Evolutionary conservation across 192 early-diverging fungal species (phyloP).

Genomic region (Coemansia sp.): DNA sequence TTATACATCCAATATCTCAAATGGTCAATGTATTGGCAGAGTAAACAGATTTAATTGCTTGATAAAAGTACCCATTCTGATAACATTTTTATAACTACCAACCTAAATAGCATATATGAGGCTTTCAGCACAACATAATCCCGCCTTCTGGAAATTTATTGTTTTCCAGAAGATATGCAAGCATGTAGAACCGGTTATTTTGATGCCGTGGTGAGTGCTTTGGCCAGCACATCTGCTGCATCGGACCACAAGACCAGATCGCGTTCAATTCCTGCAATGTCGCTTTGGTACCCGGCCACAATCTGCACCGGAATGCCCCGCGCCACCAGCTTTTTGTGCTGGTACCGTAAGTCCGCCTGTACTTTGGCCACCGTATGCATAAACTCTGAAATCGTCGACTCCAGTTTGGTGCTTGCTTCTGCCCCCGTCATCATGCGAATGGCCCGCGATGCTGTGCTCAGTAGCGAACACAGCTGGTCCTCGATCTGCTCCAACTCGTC

Average conservation of each 20-base stretch:
- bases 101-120: no score
- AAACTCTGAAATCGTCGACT: conserved; percentile 29
- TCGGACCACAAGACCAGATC: conserved; percentile 41
- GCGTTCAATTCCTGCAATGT: conserved; percentile 35
- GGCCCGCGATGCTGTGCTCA: conserved; percentile 28
- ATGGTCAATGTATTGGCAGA: no score
- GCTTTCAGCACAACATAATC: no score
- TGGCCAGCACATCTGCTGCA: conserved; percentile 33
- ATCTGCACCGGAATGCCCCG: conserved; percentile 27
- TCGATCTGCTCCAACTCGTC: conserved; percentile 42
- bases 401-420: conserved; percentile 8
- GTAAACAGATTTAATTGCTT: no score
- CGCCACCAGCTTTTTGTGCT: conserved; percentile 25
- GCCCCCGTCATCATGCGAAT: conserved; percentile 33
- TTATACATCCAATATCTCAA: no score
- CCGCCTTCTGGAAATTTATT: no score
- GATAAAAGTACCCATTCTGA: no score
- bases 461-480: conserved; percentile 32
- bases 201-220: background rate
- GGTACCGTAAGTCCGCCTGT: conserved; percentile 27
- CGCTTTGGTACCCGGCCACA: conserved; percentile 25
- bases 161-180: no score
- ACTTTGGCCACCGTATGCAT: conserved; percentile 36
- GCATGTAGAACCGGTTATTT: no score
- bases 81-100: no score